Base-by-base conservation (phyloP, 2,329 filamentous ascomycete genomes). In the Diaporthe batatas region DNA sequence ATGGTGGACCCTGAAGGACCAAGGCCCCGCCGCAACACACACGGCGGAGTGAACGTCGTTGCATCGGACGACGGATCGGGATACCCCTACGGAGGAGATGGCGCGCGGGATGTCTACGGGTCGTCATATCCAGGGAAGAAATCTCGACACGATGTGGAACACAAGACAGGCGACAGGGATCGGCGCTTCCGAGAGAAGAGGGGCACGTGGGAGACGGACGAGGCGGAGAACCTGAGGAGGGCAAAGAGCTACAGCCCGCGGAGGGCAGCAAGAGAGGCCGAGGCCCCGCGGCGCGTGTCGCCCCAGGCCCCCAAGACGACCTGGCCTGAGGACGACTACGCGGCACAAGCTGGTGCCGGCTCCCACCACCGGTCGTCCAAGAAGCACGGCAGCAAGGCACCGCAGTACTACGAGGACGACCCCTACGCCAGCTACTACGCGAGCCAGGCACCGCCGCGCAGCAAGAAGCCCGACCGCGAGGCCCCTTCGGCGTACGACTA, bases 211-310 rank as follows among this genome's bases (percentile, higher is more conserved):
- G 71, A 74, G n/a, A 47, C 59, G 3, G 73, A 70, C 58, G 73
- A 73, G 59, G 73, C 71, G 2, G 42, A 67, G 44, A 70, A 59
- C 18, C n/a, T 74, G 47, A 44, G 67, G 10, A 51, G 73, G 4
- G 59, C 73, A 49, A 74, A 73, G 67, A 74, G 73, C 67, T 51
- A 74, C 58, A 74, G 73, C 54, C 73, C 73, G 1, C 32, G 55
- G 39, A 51, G 73, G 44, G 71, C 69, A 25, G 69, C 62, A 4
- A 71, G 72, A 42, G 68, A 73, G 54, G 39, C 54, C 16, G 70
- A 74, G 34, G 51, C 70, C 2, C 57, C 70, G 23, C 49, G 57
- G 12, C 34, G 54, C 3, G 51, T 39, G 12, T 74, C 73, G 12
- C 70, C 73, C 2, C 62, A 67, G 42, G 70, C 65, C 2, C 36